Percentiles rank a stretch among this genome's conserved stretches.
Evolutionary conservation across 805 yeast species (phyloP).

Genomic region (Debaryomyces prosopidis): DNA sequence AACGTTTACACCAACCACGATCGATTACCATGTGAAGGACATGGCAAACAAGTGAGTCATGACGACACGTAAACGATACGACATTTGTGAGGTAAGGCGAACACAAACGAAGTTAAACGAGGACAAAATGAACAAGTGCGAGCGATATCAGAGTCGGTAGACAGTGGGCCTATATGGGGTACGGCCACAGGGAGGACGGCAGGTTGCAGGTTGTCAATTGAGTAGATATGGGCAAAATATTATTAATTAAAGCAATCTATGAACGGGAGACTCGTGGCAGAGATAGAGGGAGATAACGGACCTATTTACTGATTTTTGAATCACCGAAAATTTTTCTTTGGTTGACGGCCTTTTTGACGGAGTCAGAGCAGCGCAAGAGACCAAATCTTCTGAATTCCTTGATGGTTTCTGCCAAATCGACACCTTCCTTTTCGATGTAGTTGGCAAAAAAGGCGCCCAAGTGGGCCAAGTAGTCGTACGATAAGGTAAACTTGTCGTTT

Average conservation of each 20-base stretch:
- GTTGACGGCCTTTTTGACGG: slow-evolving; percentile 37
- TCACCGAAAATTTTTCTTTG: slow-evolving; percentile 38
- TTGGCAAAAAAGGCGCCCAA: slow-evolving; percentile 51
- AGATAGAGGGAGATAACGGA: no score
- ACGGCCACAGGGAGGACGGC: no score
- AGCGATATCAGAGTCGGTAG: no score
- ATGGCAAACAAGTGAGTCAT: neutral
- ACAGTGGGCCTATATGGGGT: no score
- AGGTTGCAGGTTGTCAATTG: no score
- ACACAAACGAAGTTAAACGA: no score
- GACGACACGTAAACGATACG: neutral
- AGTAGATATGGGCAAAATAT: no score
- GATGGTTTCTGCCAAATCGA: slow-evolving; percentile 43
- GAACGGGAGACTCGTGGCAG: no score
- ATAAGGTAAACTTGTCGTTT: slow-evolving; percentile 49
- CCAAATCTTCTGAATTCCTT: slow-evolving; percentile 71
- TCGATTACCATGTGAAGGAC: neutral
- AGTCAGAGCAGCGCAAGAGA: slow-evolving; percentile 49
- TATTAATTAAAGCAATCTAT: no score
- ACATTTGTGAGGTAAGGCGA: neutral
- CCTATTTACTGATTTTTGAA: neutral
- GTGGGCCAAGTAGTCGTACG: slow-evolving; percentile 55
- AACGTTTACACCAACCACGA: no score
- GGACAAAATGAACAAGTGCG: no score
- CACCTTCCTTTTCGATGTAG: slow-evolving; percentile 38